Conservation (phyloP, 257 asterid species). For the Gentiana macrophylla region DNA sequence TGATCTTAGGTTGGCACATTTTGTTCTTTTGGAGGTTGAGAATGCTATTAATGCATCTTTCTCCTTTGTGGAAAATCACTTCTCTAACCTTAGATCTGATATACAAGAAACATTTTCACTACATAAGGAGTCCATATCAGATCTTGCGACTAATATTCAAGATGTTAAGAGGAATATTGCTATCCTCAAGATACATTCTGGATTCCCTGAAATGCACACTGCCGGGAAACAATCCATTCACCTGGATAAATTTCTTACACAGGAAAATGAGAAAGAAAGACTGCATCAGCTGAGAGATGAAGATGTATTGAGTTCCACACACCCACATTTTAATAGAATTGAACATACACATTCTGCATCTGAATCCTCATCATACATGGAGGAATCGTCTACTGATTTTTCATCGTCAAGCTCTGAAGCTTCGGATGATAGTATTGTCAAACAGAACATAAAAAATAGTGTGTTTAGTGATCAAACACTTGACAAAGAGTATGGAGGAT, state of each 20-base stretch:
- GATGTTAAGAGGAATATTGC: conserved; percentile 20
- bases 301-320: conserved; percentile 22
- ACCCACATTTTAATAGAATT: conserved; percentile 18
- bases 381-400: conserved; percentile 25
- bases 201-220: conserved; percentile 8
- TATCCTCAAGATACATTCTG: conserved; percentile 15
- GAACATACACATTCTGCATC: conserved; percentile 12
- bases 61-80: conserved; percentile 22
- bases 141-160: conserved; percentile 20
- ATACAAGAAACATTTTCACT: conserved; percentile 17
- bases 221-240: conserved; percentile 12
- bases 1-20: conserved; percentile 21
- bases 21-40: conserved; percentile 20
- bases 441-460: conserved; percentile 6
- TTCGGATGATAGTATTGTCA: conserved; percentile 24
- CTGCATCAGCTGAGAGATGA: conserved; percentile 26
- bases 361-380: conserved; percentile 16
- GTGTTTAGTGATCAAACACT: conserved; percentile 8
- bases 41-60: conserved; percentile 14
- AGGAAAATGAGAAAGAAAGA: conserved; percentile 19
- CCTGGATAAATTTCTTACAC: conserved; percentile 8
- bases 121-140: conserved; percentile 21
- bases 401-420: conserved; percentile 25
- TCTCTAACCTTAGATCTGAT: conserved; percentile 22
- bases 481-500: conserved; percentile 14